Conservation (phyloP, 2,329 filamentous ascomycete genomes). For the Hypoxylon rubiginosum region DNA sequence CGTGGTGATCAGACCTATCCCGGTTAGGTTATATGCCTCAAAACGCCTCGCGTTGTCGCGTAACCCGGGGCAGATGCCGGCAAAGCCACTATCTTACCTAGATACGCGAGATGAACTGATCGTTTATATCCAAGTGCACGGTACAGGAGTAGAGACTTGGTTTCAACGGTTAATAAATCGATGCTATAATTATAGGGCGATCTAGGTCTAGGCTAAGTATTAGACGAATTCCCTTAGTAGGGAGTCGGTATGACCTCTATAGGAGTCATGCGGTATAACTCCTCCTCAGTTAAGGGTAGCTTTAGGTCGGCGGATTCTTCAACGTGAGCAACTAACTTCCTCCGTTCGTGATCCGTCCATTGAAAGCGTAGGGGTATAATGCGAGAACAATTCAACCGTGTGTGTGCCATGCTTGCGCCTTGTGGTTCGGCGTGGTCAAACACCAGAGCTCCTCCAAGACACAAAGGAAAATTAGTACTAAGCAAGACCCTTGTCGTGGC, state of each 20-base stretch:
- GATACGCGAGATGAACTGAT: too few relatives aligned
- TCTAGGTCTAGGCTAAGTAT: slow-evolving; percentile 18
- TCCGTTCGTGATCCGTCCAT: slow-evolving; percentile 37
- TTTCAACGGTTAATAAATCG: slow-evolving; percentile 16
- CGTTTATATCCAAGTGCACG: neutral
- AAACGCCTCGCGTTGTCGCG: neutral
- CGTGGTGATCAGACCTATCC: neutral
- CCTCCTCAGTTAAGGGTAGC: slow-evolving; percentile 28
- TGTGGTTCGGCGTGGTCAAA: slow-evolving; percentile 16
- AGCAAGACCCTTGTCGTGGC: slow-evolving; percentile 40
- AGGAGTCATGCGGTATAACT: slow-evolving; percentile 8
- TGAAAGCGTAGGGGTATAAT: slow-evolving; percentile 51
- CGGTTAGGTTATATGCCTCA: neutral
- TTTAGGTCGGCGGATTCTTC: slow-evolving; percentile 21
- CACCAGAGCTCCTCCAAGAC: slow-evolving; percentile 28
- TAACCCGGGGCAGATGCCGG: neutral
- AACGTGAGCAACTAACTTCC: slow-evolving; percentile 20
- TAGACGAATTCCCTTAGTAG: slow-evolving; percentile 20
- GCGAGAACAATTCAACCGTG: slow-evolving; percentile 39
- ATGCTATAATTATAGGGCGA: slow-evolving; percentile 26
- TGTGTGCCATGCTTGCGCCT: slow-evolving; percentile 30
- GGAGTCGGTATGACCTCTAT: slow-evolving; percentile 16
- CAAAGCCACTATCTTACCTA: neutral
- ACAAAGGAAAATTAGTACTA: slow-evolving; percentile 32
- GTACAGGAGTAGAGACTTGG: neutral